Evolutionary conservation across 129 eudicot species (phyloP), one percentile per base, ranked within the genome.

Genomic region (Flaveria brownii): DNA sequence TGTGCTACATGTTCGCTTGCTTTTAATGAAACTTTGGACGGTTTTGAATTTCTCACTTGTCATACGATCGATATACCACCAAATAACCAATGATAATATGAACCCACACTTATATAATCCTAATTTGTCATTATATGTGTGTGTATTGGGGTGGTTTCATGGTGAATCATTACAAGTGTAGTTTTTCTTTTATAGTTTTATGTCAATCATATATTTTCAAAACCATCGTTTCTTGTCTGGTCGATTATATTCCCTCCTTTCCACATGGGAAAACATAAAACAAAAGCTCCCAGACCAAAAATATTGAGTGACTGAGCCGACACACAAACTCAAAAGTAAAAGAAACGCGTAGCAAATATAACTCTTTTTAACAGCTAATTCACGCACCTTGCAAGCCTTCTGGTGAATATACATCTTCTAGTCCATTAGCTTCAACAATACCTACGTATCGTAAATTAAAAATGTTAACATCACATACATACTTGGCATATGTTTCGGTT

Each of bases 21-120:
- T 61, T 61, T 60, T 61, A 13, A 4, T 3, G 14, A 25, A 11
- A 61, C 42, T 12, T 61, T 61, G 67, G 67, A 61, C 67, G 67
- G 67, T 26, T 61, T 61, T 26, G 41, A 61, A 61, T 23, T 26
- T 61, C 42, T 61, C 42, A 61, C 67, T 61, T 61, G 67, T 61
- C 67, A 60, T 57, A 57, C 30, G 12, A 10, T 22, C 15, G 15
- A 18, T 57, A 3, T 59, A 22, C 36, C 65, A 59, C 65, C 65
- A 59, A 9, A 9, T 22, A 45, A 45, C 13, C 11, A 9, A 45
- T 2, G 9, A 55, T 55, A 18, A 7, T 22, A 18, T 55, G 10
- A 18, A 55, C 25, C 62, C 13, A 17, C 62, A 55, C 26, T 55
- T 55, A 22, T 9, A 59, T 59, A 20, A 2, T 22, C 33, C 5